Evolutionary conservation across 139 green algal species (phyloP).

Genomic region (Volvox reticuliferus): DNA sequence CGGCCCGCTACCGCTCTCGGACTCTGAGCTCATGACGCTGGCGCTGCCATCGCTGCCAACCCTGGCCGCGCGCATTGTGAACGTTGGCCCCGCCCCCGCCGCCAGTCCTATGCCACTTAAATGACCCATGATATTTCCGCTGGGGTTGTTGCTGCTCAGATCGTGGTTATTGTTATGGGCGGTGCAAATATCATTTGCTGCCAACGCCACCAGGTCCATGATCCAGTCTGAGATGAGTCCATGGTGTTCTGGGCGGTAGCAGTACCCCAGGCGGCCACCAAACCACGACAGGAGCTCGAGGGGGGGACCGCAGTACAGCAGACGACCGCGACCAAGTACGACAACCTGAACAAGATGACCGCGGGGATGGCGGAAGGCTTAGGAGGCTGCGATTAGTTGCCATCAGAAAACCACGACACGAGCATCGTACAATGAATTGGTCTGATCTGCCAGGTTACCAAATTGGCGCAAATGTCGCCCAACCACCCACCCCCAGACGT

Average conservation of each 20-base stretch:
- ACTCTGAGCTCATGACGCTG: neutral
- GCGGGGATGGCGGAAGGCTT: no score
- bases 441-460: no score
- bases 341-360: conserved; percentile 17
- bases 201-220: conserved; percentile 66
- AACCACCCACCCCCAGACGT: no score
- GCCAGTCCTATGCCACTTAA: neutral
- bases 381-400: no score
- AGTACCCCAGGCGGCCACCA: conserved; percentile 49
- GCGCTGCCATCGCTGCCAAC: neutral
- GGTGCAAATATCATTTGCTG: neutral
- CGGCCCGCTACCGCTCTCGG: neutral
- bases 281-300: conserved; percentile 61
- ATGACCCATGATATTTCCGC: neutral
- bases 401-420: no score
- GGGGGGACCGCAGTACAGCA: conserved; percentile 62
- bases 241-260: conserved; percentile 46
- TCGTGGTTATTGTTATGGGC: neutral
- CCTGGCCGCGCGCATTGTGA: neutral
- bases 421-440: no score
- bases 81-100: neutral
- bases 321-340: conserved; percentile 25
- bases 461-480: no score
- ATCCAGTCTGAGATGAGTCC: conserved; percentile 61
- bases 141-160: neutral